Percentiles rank a stretch among this genome's conserved stretches.
Conservation (phyloP, 1,139 yeast genomes). For the Pneumocystis carinii region DNA sequence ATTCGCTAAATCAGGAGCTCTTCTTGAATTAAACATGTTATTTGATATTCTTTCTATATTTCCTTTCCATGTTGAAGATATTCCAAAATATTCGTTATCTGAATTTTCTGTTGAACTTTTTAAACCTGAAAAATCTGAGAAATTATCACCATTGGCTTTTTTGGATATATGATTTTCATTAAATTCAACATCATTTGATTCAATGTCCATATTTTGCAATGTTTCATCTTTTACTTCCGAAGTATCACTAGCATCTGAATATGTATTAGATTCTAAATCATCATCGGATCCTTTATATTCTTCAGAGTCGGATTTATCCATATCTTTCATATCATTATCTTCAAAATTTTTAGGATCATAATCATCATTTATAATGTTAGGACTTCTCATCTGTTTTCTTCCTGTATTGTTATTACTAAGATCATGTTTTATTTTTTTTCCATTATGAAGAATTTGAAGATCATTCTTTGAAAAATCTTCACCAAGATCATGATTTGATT, state of each 20-base stretch:
- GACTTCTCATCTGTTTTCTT: constrained; percentile 23
- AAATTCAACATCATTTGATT: constrained; percentile 12
- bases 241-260: constrained; percentile 16
- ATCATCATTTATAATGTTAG: constrained; percentile 28
- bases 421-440: constrained; percentile 26
- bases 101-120: not conserved
- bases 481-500: constrained; percentile 47
- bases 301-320: constrained; percentile 12
- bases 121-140: not conserved
- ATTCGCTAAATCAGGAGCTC: not conserved
- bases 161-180: constrained; percentile 13
- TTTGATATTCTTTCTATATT: not conserved
- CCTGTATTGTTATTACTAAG: constrained; percentile 26
- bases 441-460: constrained; percentile 47
- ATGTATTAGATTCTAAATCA: constrained; percentile 34
- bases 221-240: constrained; percentile 33
- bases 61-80: not conserved
- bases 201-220: constrained; percentile 18
- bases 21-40: not conserved
- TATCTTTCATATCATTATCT: constrained; percentile 11
- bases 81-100: not conserved
- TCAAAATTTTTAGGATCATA: constrained; percentile 20
- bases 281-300: constrained; percentile 20
- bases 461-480: constrained; percentile 49
- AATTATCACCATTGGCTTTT: constrained; percentile 11